A percentile compares a stretch with the other conserved stretches of the same genome.
These are phyloP conservation scores for Jaapia argillacea DNA, from an alignment of 768 basidiomycete species.

Conservation along the genomic window DNA sequence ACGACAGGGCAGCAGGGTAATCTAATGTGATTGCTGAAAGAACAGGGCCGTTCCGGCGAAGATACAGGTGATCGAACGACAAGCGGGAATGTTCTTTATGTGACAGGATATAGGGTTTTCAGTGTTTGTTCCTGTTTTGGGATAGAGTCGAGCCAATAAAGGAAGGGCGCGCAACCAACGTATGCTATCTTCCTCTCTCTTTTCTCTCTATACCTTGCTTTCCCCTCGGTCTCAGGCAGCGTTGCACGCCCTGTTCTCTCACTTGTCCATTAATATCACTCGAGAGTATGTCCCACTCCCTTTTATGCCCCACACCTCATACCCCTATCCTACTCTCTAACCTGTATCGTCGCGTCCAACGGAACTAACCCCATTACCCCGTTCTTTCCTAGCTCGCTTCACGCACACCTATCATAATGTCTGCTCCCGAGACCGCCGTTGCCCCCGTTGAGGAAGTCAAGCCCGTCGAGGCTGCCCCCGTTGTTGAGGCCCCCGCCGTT, in stretches of 20 bases:
- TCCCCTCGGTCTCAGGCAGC: not conserved
- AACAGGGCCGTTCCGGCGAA: too few species aligned
- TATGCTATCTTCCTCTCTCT: slow-evolving; percentile 23
- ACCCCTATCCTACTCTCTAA: slow-evolving; percentile 22
- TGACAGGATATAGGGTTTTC: slow-evolving; percentile 1
- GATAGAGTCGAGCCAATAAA: slow-evolving; percentile 19
- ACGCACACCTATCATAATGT: slow-evolving; percentile 64
- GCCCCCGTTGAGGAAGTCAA: slow-evolving; percentile 44
- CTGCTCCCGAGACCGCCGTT: slow-evolving; percentile 50
- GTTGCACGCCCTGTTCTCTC: slow-evolving; percentile 46
- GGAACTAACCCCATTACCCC: not conserved
- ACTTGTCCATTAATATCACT: slow-evolving; percentile 47
- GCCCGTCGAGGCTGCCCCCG: slow-evolving; percentile 30
- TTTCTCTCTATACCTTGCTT: slow-evolving; percentile 12
- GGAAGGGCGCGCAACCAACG: slow-evolving; percentile 20
- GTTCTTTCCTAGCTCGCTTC: not conserved
- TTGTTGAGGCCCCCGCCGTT: slow-evolving; percentile 12
- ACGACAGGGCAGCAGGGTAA: too few species aligned
- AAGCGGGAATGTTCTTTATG: too few species aligned
- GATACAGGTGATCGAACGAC: too few species aligned
- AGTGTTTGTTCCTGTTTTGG: slow-evolving; percentile 8
- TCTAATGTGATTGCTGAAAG: too few species aligned
- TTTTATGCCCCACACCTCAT: slow-evolving; percentile 34
- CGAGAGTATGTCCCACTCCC: slow-evolving; percentile 29
- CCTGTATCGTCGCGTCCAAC: not conserved